phyloP scores from a whole-genome alignment of 257 asterid species.

The Solanum neorickii region DNA sequence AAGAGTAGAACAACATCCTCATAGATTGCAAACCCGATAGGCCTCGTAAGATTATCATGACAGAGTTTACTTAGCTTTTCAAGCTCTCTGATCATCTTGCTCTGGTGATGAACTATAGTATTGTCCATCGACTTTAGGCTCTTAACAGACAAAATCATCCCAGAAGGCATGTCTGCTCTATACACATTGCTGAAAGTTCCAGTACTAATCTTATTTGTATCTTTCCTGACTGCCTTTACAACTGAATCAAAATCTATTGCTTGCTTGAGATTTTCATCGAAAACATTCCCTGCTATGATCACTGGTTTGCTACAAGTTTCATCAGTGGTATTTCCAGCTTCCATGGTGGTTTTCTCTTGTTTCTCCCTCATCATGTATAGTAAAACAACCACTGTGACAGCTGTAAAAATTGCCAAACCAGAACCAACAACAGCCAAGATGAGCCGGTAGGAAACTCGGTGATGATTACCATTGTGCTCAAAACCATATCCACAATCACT shows the following conservation, averaged over 20 bases:
- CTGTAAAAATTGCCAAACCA: constrained; percentile 71
- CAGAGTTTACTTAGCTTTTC: constrained; percentile 77
- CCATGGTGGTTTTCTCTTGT: constrained; percentile 63
- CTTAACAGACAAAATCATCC: constrained; percentile 62
- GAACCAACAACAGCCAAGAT: constrained; percentile 72
- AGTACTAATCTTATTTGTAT: constrained; percentile 49
- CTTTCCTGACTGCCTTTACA: constrained; percentile 67
- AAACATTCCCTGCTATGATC: constrained; percentile 75
- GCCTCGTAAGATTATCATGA: constrained; percentile 77
- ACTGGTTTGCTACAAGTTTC: constrained; percentile 37
- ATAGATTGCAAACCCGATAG: constrained; percentile 66
- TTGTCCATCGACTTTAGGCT: constrained; percentile 73
- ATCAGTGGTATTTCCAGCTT: constrained; percentile 19
- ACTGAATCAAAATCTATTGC: constrained; percentile 83
- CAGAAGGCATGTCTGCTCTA: constrained; percentile 95
- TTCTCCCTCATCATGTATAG: constrained; percentile 87
- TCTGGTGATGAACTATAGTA: constrained; percentile 54
- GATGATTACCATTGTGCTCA: constrained; percentile 33
- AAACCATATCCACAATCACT: constrained; percentile 43
- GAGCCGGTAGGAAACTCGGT: constrained; percentile 73
- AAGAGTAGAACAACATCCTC: constrained; percentile 71
- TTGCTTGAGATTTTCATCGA: constrained; percentile 71
- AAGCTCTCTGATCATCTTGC: constrained; percentile 87
- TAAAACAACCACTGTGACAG: constrained; percentile 64
- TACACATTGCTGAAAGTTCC: constrained; percentile 85